Base-by-base conservation (phyloP, 129 eudicot species). In the Kitagawia praeruptora region DNA sequence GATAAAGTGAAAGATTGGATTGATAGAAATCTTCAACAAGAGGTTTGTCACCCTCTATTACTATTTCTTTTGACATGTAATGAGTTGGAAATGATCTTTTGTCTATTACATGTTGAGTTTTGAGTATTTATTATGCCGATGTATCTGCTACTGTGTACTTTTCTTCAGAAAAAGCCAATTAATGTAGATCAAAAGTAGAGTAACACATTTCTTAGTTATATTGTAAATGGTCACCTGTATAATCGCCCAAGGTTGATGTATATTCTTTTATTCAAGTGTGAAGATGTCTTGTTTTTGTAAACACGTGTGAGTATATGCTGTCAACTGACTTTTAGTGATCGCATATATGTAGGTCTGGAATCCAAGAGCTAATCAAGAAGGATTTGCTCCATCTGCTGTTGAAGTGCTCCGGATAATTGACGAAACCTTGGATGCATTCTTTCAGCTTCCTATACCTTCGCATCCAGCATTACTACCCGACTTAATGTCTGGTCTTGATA, bases 391-490 rank as follows among this genome's bases (percentile, higher is more conserved):
- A 28, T 96, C 99, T 3, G 96, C 98, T 69, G 87, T 96, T 78
- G 98, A 96, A 77, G 97, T 92, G 74, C 66, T 96, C 25, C 86
- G 97, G 37, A 81, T 89, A 75, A 84, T 92, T 54, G 98, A 96
- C 79, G 99, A 96, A 77, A 90, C 96, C 18, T 82, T 96, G 81
- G 98, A 96, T 80, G 98, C 98, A 28, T 96, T 84, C 85, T 96
- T 96, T 82, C 93, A 80, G 88, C 89, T 96, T 74, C 99, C 99
- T 46, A 92, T 96, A 87, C 98, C 96, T 40, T 87, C 86, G 85
- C 99, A 96, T 83, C 98, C 99, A 76, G 91, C 95, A 38, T 48
- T 96, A 64, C 93, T 96, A 45, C 98, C 99, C 38, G 99, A 96
- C 84, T 82, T 96, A 81, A 83, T 96, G 63, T 77, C 86, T 77